These are phyloP conservation scores for Pyrenophora tritici-repentis DNA, from an alignment of 2,329 filamentous ascomycete species.

Conservation along the genomic window DNA sequence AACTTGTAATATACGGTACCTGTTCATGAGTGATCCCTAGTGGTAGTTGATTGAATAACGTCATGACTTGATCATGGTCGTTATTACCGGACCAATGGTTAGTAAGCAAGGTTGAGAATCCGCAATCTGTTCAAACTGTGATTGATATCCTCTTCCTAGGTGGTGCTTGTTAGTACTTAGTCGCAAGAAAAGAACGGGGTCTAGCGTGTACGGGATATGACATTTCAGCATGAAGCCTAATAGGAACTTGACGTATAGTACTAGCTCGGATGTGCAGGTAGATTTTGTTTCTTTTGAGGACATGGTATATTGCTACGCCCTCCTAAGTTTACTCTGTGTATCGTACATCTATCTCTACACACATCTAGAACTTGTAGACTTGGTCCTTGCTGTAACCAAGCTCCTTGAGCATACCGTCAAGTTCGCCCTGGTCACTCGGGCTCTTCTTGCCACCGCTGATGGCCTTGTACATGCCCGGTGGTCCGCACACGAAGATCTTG, in stretches of 20 bases:
- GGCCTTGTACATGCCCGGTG: conserved; percentile 90
- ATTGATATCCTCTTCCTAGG: too few relatives aligned
- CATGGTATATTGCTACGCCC: too few relatives aligned
- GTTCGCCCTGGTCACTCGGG: conserved; percentile 91
- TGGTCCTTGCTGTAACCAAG: conserved; percentile 85
- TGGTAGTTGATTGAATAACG: not conserved
- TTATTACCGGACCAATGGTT: not conserved
- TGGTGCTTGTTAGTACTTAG: too few relatives aligned
- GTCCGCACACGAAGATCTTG: conserved; percentile 96
- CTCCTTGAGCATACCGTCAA: conserved; percentile 79
- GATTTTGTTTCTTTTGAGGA: too few relatives aligned
- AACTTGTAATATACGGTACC: too few relatives aligned
- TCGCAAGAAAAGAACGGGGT: too few relatives aligned
- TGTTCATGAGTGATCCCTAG: not conserved
- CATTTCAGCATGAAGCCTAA: too few relatives aligned
- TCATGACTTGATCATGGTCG: conserved; percentile 2
- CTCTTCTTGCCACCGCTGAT: conserved; percentile 88
- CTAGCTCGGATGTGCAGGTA: too few relatives aligned
- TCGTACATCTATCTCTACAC: conserved; percentile 24
- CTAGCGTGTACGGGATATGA: too few relatives aligned
- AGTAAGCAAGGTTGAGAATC: not conserved
- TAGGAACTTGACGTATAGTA: too few relatives aligned
- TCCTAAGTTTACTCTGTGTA: conserved; percentile 4
- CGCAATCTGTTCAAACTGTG: too few relatives aligned
- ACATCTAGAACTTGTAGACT: conserved; percentile 74